A percentile compares a stretch with the other conserved stretches of the same genome.
phyloP scores from a whole-genome alignment of 1,284 basidiomycete species.

The Boletus smithii region DNA sequence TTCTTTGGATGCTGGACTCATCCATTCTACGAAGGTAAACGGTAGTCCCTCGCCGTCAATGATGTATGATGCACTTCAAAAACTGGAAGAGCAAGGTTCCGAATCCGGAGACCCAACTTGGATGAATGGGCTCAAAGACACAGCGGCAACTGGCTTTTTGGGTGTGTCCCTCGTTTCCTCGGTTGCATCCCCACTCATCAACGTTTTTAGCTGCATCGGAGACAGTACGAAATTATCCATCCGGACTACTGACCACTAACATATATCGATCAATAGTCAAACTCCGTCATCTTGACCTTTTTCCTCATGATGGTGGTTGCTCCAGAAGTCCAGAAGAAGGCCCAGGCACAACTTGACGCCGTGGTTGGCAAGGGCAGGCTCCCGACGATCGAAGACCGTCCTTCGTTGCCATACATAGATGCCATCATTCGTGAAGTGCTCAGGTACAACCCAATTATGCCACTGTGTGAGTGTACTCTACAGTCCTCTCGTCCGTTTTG shows the following conservation, averaged over 20 bases:
- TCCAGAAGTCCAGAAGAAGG: background rate
- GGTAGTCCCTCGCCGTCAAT: background rate
- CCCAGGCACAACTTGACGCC: background rate
- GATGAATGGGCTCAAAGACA: background rate
- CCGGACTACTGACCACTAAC: background rate
- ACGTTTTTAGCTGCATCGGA: background rate
- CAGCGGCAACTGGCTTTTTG: background rate
- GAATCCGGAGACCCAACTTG: background rate
- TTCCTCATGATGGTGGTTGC: background rate
- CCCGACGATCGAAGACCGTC: constrained; percentile 1
- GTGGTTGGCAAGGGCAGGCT: constrained; percentile 2
- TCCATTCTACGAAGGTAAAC: background rate
- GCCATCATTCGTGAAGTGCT: constrained; percentile 4
- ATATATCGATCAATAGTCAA: background rate
- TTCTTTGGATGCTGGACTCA: background rate
- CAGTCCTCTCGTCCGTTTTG: background rate
- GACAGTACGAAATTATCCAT: background rate
- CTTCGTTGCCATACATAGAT: constrained; percentile 5
- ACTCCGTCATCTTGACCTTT: constrained; percentile 1
- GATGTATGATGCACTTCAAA: background rate
- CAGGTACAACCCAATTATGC: background rate
- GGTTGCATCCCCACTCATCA: background rate
- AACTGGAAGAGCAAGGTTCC: background rate
- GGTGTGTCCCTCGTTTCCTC: background rate
- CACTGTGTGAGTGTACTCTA: background rate